Base-by-base conservation (phyloP, 257 asterid genomes). In the Solanum sparsipilum region DNA sequence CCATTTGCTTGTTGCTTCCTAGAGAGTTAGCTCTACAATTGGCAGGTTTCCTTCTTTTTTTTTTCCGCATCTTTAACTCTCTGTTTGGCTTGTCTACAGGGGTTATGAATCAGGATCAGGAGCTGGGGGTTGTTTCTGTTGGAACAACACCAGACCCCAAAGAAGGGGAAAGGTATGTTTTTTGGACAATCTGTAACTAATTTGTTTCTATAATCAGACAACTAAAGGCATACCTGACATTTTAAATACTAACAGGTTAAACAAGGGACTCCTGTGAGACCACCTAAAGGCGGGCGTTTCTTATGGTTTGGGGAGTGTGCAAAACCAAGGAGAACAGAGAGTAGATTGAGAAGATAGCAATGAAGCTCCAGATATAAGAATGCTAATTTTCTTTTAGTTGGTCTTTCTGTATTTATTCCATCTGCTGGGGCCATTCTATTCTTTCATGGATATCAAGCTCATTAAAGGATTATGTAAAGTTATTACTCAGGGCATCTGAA, bases 71-170 rank as follows among this genome's bases (percentile, higher is more conserved):
- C 11, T 46, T 52, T 9, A 81, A 46, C 41, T 81, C 68, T 16
- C 18, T 9, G 39, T 48, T 56, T 48, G 38, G 44, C 70, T 46
- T 82, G 70, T 48, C 16, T 88, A 56, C 93, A 96, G 99, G 93
- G 99, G 96, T 89, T 96, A 97, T 86, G 99, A 97, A 91, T 97
- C 99, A 21, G 96, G 98, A 48, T 46, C 97, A 1, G 98, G 93
- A 44, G 94, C 94, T 44, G 88, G 93, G 8, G 98, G 99, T 87
- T 97, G 99, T 88, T 93, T 97, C 90, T 97, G 99, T 90, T 97
- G 99, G 99, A 97, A 90, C 79, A 92, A 89, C 90, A 84, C 86
- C 83, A 93, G 88, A 91, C 90, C 93, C 83, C 94, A 63, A 7
- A 89, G 90, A 84, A 91, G 95, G 90, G 90, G 89, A 87, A 93